phyloP scores from a whole-genome alignment of 2,329 filamentous ascomycete species.

The Phialophora verrucosa region DNA sequence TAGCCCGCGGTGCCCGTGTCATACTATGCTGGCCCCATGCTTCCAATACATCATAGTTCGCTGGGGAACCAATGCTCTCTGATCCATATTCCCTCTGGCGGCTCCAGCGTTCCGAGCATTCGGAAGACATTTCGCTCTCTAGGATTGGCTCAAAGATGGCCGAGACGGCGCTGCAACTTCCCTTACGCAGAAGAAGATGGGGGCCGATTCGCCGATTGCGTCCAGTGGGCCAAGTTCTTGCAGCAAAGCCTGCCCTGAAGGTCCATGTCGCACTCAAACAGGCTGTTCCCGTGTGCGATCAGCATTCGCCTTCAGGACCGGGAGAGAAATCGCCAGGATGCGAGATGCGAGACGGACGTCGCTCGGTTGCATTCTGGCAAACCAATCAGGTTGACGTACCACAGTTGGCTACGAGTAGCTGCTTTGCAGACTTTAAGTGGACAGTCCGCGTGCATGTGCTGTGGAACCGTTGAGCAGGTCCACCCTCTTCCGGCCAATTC shows the following conservation, averaged over 20 bases:
- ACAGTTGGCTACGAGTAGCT: background rate
- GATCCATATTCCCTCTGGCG: background rate
- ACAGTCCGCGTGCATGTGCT: background rate
- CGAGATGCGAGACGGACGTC: background rate
- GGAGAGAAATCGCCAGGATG: background rate
- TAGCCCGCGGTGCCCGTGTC: constrained; percentile 17
- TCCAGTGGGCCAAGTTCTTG: background rate
- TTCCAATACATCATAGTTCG: background rate
- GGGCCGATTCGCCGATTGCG: background rate
- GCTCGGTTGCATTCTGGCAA: background rate
- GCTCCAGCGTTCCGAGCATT: constrained; percentile 1
- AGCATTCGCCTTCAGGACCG: background rate
- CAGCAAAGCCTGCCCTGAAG: background rate
- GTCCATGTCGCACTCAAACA: background rate
- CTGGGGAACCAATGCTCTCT: constrained; percentile 14
- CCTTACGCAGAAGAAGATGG: background rate
- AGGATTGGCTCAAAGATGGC: constrained; percentile 18
- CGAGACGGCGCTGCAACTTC: background rate
- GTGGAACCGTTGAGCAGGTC: constrained; percentile 14
- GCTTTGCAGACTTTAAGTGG: background rate
- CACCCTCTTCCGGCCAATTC: constrained; percentile 1
- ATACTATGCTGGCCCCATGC: background rate
- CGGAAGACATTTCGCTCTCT: background rate
- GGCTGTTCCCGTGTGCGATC: background rate
- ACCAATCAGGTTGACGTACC: background rate